Conservation (phyloP, 441 rosid species). For the Bocquillonia castaneifolia region DNA sequence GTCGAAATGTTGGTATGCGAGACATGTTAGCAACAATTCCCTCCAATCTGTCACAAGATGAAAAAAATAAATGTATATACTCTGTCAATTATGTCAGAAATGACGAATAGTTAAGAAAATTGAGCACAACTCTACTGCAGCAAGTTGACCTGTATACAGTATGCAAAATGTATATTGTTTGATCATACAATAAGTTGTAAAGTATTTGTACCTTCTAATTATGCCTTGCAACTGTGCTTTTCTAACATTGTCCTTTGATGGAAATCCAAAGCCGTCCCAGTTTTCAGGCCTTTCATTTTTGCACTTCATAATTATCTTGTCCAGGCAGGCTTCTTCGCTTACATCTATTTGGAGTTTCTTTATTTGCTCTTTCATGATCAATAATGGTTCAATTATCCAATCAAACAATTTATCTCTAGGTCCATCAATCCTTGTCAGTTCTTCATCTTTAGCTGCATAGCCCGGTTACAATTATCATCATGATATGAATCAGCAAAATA, state of each 20-base stretch:
- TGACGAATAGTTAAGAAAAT: background rate
- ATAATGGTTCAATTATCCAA: conserved; percentile 63
- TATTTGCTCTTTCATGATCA: conserved; percentile 77
- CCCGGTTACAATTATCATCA: conserved; percentile 17
- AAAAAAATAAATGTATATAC: background rate
- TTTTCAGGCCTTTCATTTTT: conserved; percentile 59
- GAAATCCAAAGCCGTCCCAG: conserved; percentile 56
- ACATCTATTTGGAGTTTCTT: conserved; percentile 49
- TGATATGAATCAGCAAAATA: background rate
- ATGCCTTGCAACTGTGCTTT: conserved; percentile 85
- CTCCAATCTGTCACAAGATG: conserved; percentile 43
- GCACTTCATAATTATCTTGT: conserved; percentile 43
- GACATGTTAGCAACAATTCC: conserved; percentile 76
- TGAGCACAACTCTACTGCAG: background rate
- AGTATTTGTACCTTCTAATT: conserved; percentile 67
- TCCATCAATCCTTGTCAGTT: conserved; percentile 49
- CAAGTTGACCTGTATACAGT: background rate
- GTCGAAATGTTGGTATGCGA: conserved; percentile 64
- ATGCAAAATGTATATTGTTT: background rate
- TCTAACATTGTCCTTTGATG: conserved; percentile 49
- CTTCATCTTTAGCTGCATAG: conserved; percentile 53
- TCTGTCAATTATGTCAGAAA: too few species aligned
- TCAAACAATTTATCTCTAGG: conserved; percentile 62
- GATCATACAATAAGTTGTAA: background rate
- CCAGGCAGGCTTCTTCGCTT: conserved; percentile 54